Conservation (phyloP, 2,329 filamentous ascomycete species). For the Aspergillus brunneoviolaceus region DNA sequence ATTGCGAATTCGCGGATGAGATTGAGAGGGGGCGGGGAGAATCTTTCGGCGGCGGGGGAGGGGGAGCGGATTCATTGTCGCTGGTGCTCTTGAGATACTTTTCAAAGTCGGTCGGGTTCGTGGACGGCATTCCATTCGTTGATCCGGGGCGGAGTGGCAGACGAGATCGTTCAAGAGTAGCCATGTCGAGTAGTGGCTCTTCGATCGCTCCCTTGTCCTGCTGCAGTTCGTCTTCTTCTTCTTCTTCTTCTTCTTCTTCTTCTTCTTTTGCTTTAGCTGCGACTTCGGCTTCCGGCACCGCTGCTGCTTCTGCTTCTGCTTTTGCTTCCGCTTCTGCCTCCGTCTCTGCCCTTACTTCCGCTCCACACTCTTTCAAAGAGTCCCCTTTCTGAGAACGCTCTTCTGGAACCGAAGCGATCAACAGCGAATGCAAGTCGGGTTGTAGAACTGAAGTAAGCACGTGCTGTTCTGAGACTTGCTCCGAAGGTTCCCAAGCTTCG, state of each 20-base stretch:
- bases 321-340: neutral
- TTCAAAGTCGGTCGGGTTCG: conserved; percentile 41
- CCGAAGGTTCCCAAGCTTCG: neutral
- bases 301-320: neutral
- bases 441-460: neutral
- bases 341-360: neutral
- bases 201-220: neutral
- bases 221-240: neutral
- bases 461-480: conserved; percentile 7
- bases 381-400: neutral
- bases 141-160: conserved; percentile 22
- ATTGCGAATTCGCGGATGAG: conserved; percentile 37
- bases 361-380: neutral
- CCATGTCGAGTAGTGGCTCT: conserved; percentile 25
- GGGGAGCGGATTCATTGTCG: conserved; percentile 30
- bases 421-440: neutral
- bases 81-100: conserved; percentile 43
- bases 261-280: neutral
- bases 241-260: neutral
- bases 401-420: neutral
- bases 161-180: conserved; percentile 28
- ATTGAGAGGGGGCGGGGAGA: conserved; percentile 27
- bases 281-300: neutral
- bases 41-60: conserved; percentile 39
- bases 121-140: conserved; percentile 14